Conservation (phyloP, 2,329 filamentous ascomycete genomes). For the Bipolaris oryzae region DNA sequence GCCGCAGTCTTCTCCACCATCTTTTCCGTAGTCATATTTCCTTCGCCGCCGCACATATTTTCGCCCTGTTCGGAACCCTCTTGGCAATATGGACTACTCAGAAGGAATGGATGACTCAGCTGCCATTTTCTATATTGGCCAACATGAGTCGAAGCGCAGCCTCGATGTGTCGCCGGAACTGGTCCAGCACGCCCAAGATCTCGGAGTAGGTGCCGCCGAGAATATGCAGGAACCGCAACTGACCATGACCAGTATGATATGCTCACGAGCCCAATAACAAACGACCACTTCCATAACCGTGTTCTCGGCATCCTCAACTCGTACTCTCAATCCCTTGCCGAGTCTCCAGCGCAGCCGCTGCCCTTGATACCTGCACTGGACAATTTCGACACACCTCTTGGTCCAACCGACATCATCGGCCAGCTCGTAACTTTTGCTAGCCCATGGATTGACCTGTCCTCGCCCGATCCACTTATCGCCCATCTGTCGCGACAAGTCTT, state of each 20-base stretch:
- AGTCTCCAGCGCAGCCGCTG: constrained; percentile 50
- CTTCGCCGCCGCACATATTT: background rate
- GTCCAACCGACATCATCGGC: constrained; percentile 70
- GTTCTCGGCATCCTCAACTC: constrained; percentile 67
- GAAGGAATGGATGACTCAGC: constrained; percentile 44
- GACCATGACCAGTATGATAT: constrained; percentile 70
- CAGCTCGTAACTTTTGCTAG: constrained; percentile 82
- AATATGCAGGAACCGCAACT: constrained; percentile 1
- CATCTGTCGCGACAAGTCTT: constrained; percentile 89
- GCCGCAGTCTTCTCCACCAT: constrained; percentile 1
- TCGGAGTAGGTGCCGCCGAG: constrained; percentile 62
- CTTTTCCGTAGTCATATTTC: constrained; percentile 6
- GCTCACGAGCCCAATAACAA: constrained; percentile 79
- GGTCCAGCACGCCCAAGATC: constrained; percentile 70
- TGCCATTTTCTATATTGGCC: constrained; percentile 71
- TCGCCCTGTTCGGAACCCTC: background rate
- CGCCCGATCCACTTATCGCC: constrained; percentile 79
- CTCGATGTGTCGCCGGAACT: constrained; percentile 67
- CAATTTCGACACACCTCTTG: constrained; percentile 77
- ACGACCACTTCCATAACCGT: constrained; percentile 70
- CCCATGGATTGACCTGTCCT: constrained; percentile 90
- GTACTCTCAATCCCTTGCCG: constrained; percentile 58
- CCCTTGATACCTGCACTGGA: constrained; percentile 68
- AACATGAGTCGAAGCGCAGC: constrained; percentile 71
- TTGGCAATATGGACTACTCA: constrained; percentile 37